Base-by-base conservation (phyloP, 176 grass and related monocot genomes). In the Aegilops tauschii region DNA sequence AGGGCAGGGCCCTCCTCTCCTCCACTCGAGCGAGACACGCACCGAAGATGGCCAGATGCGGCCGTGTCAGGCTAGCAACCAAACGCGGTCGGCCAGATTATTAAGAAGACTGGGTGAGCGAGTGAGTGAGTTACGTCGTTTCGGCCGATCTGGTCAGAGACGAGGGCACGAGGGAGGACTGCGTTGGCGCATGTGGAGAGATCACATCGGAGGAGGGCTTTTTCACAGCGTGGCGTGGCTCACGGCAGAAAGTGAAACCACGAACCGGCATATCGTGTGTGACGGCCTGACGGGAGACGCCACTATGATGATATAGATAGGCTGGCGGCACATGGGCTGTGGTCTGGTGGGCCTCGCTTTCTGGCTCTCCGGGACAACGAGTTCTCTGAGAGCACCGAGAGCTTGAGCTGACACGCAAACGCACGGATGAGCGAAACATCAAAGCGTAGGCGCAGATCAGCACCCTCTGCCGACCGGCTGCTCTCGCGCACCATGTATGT, bases 61-160 rank as follows among this genome's bases (percentile, higher is more conserved):
- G 61, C 50, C 40, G 36, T 77, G 62, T 59, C 86, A 67, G 79
- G 37, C 31, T 20, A 74, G 27, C 86, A 54, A 42, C n/a, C 86
- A 68, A 31, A 10, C 42, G 25, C 29, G 17, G 79, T 65, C 61
- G 21, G 65, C 17, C 64, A 27, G 61, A 16, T 17, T 36, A 16
- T 17, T 36, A 4, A 9, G 30, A 13, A 5, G 50, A 56, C 0
- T 25, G 18, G 10, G 49, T 9, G 66, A 20, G 47, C 3, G 52
- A 58, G 18, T 14, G 17, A 14, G 44, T 7, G 52, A 61, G 20
- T 21, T 32, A 1, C 17, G 16, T 56, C 76, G 17, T 35, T 35
- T 40, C 13, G 23, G 50, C 32, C 49, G 69, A 45, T 73, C 36
- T 40, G 12, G 61, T 54, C 75, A 58, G 75, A 35, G 42, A 31